These are phyloP conservation scores for Neurospora sp. DNA, from an alignment of 2,329 filamentous ascomycete genomes.

Conservation along the genomic window DNA sequence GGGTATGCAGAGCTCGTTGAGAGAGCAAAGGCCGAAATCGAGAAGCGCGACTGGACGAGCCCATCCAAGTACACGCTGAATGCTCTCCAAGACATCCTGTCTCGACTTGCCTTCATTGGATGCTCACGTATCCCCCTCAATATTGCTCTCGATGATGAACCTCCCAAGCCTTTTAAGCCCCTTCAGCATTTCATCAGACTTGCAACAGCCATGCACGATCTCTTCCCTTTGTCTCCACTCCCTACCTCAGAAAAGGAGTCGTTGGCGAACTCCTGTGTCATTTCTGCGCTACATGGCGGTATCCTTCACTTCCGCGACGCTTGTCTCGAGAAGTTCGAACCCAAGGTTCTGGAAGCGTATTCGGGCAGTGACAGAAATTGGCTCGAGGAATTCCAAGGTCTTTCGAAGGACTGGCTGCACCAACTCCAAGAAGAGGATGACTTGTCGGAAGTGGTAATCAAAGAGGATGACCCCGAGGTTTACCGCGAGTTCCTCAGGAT, in stretches of 20 bases:
- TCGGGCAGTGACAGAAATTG: slow-evolving; percentile 9
- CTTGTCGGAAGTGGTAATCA: neutral
- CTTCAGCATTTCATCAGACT: slow-evolving; percentile 31
- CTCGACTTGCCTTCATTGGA: slow-evolving; percentile 38
- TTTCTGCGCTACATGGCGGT: slow-evolving; percentile 25
- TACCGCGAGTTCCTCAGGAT: slow-evolving; percentile 28
- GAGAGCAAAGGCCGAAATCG: slow-evolving; percentile 14
- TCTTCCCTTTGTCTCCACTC: slow-evolving; percentile 13
- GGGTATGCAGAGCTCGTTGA: slow-evolving; percentile 27
- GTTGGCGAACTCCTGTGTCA: slow-evolving; percentile 28
- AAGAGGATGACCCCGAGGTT: slow-evolving; percentile 12
- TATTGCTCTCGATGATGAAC: slow-evolving; percentile 9
- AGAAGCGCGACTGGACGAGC: slow-evolving; percentile 17
- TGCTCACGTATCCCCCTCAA: slow-evolving; percentile 34
- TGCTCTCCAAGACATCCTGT: slow-evolving; percentile 28
- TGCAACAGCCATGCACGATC: slow-evolving; percentile 22
- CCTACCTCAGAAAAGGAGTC: slow-evolving; percentile 8
- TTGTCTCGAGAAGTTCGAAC: slow-evolving; percentile 19
- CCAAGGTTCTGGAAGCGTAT: slow-evolving; percentile 7
- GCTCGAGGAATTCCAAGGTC: slow-evolving; percentile 14
- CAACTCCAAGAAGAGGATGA: slow-evolving; percentile 2
- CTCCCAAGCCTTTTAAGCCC: slow-evolving; percentile 8
- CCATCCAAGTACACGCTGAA: slow-evolving; percentile 14
- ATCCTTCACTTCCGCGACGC: slow-evolving; percentile 29
- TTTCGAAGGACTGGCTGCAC: slow-evolving; percentile 14